Base-by-base conservation (phyloP, 352 stramenopile genomes). In the Phytophthora constricta region DNA sequence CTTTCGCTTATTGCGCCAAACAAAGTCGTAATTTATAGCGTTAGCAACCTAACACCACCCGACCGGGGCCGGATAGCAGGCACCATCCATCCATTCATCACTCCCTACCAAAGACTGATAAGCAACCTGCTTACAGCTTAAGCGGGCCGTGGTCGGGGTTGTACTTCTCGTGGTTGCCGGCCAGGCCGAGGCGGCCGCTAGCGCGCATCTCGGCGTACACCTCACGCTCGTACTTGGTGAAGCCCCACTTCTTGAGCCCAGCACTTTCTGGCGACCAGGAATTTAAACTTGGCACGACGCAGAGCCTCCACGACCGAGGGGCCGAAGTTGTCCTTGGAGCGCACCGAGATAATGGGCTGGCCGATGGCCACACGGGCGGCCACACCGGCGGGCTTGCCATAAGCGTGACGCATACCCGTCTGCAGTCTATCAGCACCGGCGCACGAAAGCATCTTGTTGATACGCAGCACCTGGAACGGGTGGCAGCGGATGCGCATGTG, bases 391-490 rank as follows among this genome's bases (percentile, higher is more conserved):
- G 98, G 98, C 89, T 99, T 99, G 66, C 98, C 98, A 91, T 99
- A 99, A 22, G 97, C 98, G 91, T 99, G 96, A 84, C 98, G 93
- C 98, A 99, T 99, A 83, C 98, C 98, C 56, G 91, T 98, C 69
- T 98, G 93, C 45, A 98, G 89, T 77, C 98, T 87, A 99, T 99
- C 98, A 67, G 98, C 98, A 86, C 98, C 98, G 72, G 98, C 98
- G 84, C 98, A 99, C 67, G 95, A 99, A 98, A 99, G 93, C 98
- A 99, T 99, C 84, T 99, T 99, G 85, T 99, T 99, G 81, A 99
- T 99, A 90, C 98, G 96, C 53, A 99, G 84, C 43, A 99, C 97
- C 76, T 99, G 97, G 92, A 98, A 99, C 50, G 98, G 98, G 82
- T 99, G 98, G 74, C 96, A 98, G 62, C 98, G 92, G 58, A 99